Percentiles rank a stretch among this genome's conserved stretches.
Conservation (phyloP, 768 basidiomycete species). For the Exsudoporus frostii region DNA sequence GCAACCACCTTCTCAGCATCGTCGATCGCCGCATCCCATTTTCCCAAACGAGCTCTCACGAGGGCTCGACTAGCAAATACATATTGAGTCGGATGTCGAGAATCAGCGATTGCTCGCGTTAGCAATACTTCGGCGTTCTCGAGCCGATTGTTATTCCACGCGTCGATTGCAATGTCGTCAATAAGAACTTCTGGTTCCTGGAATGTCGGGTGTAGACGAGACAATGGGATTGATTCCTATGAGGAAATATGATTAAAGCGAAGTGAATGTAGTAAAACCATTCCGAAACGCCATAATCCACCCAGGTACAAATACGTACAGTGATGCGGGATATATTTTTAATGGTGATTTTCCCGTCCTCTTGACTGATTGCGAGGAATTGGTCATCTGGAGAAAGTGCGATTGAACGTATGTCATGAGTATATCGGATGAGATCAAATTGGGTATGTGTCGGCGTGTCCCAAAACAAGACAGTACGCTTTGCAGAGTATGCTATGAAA, state of each 20-base stretch:
- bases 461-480: not conserved
- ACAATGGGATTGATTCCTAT: not conserved
- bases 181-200: not conserved
- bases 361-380: not conserved
- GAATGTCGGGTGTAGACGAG: not conserved
- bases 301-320: not conserved
- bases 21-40: not conserved
- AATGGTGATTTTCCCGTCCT: not conserved
- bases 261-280: too few relatives aligned
- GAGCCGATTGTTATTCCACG: not conserved
- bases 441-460: not conserved
- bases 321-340: not conserved
- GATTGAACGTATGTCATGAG: not conserved
- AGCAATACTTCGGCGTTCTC: not conserved
- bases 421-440: not conserved
- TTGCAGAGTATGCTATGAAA: not conserved
- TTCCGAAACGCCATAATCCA: not conserved
- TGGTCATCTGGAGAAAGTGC: not conserved
- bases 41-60: not conserved
- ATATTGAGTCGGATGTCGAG: not conserved
- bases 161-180: not conserved
- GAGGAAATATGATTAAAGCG: too few relatives aligned
- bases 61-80: not conserved
- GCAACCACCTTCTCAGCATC: not conserved
- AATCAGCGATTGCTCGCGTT: not conserved